phyloP scores from a whole-genome alignment of 805 yeast genomes.

The Schwanniomyces yamadae region DNA sequence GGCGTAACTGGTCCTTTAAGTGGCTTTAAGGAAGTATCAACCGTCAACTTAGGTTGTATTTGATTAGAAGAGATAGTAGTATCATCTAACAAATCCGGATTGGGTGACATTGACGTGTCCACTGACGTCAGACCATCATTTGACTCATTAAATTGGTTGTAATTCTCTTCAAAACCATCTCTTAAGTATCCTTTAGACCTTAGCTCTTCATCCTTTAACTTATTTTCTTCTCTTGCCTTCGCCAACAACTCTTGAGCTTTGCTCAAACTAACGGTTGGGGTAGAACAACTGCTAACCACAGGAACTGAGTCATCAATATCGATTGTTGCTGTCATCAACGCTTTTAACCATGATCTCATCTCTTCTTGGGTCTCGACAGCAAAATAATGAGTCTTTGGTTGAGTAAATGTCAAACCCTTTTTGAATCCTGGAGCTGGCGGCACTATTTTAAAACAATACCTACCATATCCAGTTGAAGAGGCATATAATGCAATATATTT shows the following conservation, averaged over 20 bases:
- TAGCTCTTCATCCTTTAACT: slow-evolving; percentile 50
- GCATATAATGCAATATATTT: slow-evolving; percentile 84
- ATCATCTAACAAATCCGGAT: slow-evolving; percentile 31
- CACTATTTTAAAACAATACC: slow-evolving; percentile 84
- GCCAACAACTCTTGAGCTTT: slow-evolving; percentile 85
- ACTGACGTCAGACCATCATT: slow-evolving; percentile 25
- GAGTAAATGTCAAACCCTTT: slow-evolving; percentile 93
- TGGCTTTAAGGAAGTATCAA: slow-evolving; percentile 27
- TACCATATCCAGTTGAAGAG: slow-evolving; percentile 91
- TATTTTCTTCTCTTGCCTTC: slow-evolving; percentile 76
- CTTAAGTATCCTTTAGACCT: slow-evolving; percentile 41
- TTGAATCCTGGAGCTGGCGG: slow-evolving; percentile 98
- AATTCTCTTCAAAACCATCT: slow-evolving; percentile 20
- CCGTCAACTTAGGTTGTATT: slow-evolving; percentile 25
- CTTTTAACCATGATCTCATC: slow-evolving; percentile 93
- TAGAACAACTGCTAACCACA: slow-evolving; percentile 85
- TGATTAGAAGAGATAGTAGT: slow-evolving; percentile 27
- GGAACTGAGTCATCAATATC: slow-evolving; percentile 93
- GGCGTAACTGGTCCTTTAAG: slow-evolving; percentile 39
- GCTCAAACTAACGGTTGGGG: slow-evolving; percentile 89
- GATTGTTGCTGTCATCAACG: slow-evolving; percentile 91
- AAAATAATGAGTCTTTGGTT: slow-evolving; percentile 92
- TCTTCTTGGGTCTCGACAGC: slow-evolving; percentile 91
- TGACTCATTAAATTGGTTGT: slow-evolving; percentile 11
- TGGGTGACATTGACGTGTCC: slow-evolving; percentile 29